These are phyloP conservation scores for Eucalyptus coolabah DNA, from an alignment of 345 rosid genomes.

Conservation along the genomic window DNA sequence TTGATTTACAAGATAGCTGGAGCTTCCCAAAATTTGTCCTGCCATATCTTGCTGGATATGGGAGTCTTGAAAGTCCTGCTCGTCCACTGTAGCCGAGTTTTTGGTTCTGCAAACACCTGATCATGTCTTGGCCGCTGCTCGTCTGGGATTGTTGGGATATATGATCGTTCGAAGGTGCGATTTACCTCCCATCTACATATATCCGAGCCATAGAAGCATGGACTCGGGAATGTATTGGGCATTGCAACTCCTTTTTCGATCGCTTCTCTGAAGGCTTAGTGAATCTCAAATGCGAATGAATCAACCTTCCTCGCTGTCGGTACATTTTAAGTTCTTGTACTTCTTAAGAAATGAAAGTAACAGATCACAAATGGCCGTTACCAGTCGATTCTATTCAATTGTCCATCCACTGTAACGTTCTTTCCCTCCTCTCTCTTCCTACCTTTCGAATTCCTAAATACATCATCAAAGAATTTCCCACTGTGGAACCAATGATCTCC, in stretches of 20 bases:
- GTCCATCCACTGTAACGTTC: background rate
- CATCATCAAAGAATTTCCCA: background rate
- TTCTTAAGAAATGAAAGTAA: background rate
- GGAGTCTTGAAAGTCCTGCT: background rate
- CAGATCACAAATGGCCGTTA: background rate
- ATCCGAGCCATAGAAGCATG: background rate
- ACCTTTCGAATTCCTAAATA: background rate
- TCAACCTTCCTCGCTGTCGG: background rate
- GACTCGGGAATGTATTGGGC: background rate
- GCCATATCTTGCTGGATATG: background rate
- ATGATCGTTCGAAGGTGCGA: background rate
- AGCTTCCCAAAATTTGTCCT: too few species aligned
- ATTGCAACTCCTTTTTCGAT: background rate
- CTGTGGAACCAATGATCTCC: background rate
- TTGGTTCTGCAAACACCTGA: background rate
- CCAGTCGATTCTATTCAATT: background rate
- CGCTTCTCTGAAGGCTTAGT: background rate
- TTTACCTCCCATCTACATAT: background rate
- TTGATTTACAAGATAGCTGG: conserved; percentile 33
- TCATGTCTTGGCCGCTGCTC: too few species aligned
- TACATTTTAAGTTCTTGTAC: background rate
- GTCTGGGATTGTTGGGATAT: background rate
- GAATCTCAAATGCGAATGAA: background rate
- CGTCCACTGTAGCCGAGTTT: background rate
- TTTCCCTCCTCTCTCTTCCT: background rate